phyloP scores from a whole-genome alignment of 148 eudicot genomes.

The Nepenthes mirabilis region DNA sequence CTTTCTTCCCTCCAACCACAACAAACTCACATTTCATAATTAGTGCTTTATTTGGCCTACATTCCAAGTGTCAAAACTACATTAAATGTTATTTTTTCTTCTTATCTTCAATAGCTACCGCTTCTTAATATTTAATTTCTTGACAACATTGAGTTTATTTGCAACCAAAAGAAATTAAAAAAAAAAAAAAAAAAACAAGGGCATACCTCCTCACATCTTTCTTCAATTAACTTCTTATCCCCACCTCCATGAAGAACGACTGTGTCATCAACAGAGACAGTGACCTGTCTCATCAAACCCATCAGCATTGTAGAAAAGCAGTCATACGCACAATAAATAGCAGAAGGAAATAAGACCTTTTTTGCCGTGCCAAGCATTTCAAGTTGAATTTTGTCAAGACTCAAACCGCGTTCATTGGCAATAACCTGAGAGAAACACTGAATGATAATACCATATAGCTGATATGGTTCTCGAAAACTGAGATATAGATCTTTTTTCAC shows the following conservation, averaged over 20 bases:
- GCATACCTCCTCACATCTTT: constrained; percentile 88
- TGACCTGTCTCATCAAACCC: constrained; percentile 41
- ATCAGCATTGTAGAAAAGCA: constrained; percentile 1
- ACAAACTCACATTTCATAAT: too few species aligned
- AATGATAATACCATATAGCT: neutral
- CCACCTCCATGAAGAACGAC: constrained; percentile 74
- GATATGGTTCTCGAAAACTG: neutral
- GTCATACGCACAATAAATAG: constrained; percentile 2
- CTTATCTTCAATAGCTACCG: too few species aligned
- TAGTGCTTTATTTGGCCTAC: too few species aligned
- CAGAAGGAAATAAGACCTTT: constrained; percentile 27
- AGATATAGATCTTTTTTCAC: constrained; percentile 23
- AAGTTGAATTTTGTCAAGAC: constrained; percentile 53
- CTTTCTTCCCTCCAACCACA: too few species aligned
- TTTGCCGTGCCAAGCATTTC: constrained; percentile 87
- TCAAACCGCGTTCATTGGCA: constrained; percentile 63
- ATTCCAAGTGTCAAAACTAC: too few species aligned
- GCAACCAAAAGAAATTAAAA: neutral
- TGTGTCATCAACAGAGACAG: constrained; percentile 84
- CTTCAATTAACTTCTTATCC: constrained; percentile 77
- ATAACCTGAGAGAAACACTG: constrained; percentile 45
- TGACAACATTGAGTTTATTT: too few species aligned
- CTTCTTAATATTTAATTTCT: too few species aligned
- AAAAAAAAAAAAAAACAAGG: neutral
- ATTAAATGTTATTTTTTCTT: too few species aligned